Evolutionary conservation across 2,329 filamentous ascomycete genomes (phyloP), one percentile per base, ranked within the genome.

Genomic region (Hymenoscyphus scutula): DNA sequence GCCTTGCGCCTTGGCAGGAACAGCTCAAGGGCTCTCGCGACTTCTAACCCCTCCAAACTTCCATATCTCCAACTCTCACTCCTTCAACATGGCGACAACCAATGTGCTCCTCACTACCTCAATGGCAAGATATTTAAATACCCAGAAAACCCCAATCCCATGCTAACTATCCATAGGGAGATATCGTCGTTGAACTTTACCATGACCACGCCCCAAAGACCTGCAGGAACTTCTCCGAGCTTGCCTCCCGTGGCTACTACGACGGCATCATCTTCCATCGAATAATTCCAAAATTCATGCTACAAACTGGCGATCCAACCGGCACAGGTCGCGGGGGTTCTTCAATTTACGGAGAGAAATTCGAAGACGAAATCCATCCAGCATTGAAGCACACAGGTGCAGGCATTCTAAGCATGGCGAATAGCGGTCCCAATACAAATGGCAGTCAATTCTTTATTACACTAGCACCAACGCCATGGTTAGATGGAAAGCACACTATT

Each of bases 361-460:
- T 98, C 76, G 91, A 89, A 65, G 95, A 99, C 78, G 95, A 99
- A 81, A 94, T 98, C 70, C 80, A 84, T 55, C 78, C 86, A 1
- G 79, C 80, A 4, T 80, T 99, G 60, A 95, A 94, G 74, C 95
- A 99, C 79, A 96, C 92, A 0, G 94, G 94, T 41, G 93, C 94
- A 3, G 94, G 94, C 1, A 82, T 98, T n/a, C 79, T 99, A 70
- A 92, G 88, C 78, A 99, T 99, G 95, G 95, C 95, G 64, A 99
- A 99, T 77, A 87, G 88, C 17, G 95, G 95, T 0, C 91, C 91
- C 8, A 87, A 98, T 76, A 96, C 94, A 38, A 98, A 98, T 76
- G 94, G 94, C 25, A 91, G 87, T 63, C 95, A 98, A 78, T 99
- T 98, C 78, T 98, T 98, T 75, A 87, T 99, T 69, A 98, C 95